These are phyloP conservation scores for Geoglossum glabrum DNA, from an alignment of 495 filamentous ascomycete genomes.

Conservation along the genomic window DNA sequence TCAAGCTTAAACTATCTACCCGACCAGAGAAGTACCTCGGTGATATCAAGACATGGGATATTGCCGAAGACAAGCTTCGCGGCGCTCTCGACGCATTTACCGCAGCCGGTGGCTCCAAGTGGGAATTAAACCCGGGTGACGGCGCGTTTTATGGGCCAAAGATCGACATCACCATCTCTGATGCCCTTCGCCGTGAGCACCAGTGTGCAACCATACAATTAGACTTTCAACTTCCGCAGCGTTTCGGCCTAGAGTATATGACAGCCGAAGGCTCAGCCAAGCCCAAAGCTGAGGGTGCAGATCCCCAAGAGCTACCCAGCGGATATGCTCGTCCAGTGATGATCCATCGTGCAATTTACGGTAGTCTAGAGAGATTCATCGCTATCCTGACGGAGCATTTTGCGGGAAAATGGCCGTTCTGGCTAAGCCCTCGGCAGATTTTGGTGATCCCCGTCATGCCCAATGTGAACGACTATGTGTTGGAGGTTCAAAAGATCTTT, in stretches of 20 bases:
- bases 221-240: slow-evolving; percentile 80
- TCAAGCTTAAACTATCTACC: slow-evolving; percentile 89
- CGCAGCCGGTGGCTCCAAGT: slow-evolving; percentile 39
- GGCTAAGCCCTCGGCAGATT: slow-evolving; percentile 83
- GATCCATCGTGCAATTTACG: slow-evolving; percentile 89
- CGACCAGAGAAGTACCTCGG: slow-evolving; percentile 85
- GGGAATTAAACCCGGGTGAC: slow-evolving; percentile 82
- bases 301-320: slow-evolving; percentile 22
- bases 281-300: slow-evolving; percentile 18
- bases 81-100: slow-evolving; percentile 61
- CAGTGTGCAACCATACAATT: slow-evolving; percentile 96
- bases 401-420: slow-evolving; percentile 95
- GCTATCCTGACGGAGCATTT: slow-evolving; percentile 91
- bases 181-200: slow-evolving; percentile 56
- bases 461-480: slow-evolving; percentile 60
- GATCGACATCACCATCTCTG: slow-evolving; percentile 81
- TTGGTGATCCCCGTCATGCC: slow-evolving; percentile 84
- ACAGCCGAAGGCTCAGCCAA: slow-evolving; percentile 35
- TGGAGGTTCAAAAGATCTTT: slow-evolving; percentile 52
- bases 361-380: slow-evolving; percentile 85
- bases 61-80: slow-evolving; percentile 60
- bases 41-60: slow-evolving; percentile 68
- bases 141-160: slow-evolving; percentile 95
- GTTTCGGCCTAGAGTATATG: slow-evolving; percentile 69
- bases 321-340: slow-evolving; percentile 87